Evolutionary conservation across 179 eudicot genomes (phyloP), one percentile per base, ranked within the genome.

Genomic region (Spinacia oleracea): DNA sequence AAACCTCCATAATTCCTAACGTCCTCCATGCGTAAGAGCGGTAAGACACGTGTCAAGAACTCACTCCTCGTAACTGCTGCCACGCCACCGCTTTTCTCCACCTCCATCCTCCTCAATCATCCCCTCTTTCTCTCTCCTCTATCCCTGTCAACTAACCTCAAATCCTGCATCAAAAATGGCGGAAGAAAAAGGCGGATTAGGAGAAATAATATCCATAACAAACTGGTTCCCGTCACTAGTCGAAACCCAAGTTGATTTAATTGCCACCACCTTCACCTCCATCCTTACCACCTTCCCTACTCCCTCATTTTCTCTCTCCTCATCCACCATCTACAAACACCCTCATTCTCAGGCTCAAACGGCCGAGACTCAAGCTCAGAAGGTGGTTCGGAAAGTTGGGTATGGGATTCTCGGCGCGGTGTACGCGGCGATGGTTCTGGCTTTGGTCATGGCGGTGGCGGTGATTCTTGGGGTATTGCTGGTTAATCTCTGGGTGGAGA

Each of bases 401-500:
- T 29, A 81, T 11, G 96, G 94, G 21, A 5, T 91, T 0, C 21
- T 89, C 12, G 91, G 91, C 1, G 92, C 89, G 16, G 72, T 81
- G 5, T 88, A 89, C 31, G 89, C 84, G 5, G 81, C 80, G 10
- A 50, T 83, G 81, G 85, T 86, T 31, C 62, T 91, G 81, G 66
- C 81, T 0, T 1, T 73, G 74, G 75, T 84, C 34, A 78, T 93
- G 89, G 77, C 62, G 46, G 73, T 81, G 72, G 87, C 97, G 7
- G 72, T 77, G 43, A 21, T 79, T 18, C 0, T 89, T 59, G 97
- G 93, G 18, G 81, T 89, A 0, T 78, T 86, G 74, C 15, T 87
- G 63, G 93, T 93, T 55, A 67, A 83, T 32, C 1, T 56, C n/a
- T 91, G 85, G 93, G 88, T 82, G 32, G 97, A 91, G 42, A 81